A percentile compares a stretch with the other conserved stretches of the same genome.
These are phyloP conservation scores for Tetrahymena elliotti DNA, from an alignment of 73 alveolate species.

Conservation along the genomic window DNA sequence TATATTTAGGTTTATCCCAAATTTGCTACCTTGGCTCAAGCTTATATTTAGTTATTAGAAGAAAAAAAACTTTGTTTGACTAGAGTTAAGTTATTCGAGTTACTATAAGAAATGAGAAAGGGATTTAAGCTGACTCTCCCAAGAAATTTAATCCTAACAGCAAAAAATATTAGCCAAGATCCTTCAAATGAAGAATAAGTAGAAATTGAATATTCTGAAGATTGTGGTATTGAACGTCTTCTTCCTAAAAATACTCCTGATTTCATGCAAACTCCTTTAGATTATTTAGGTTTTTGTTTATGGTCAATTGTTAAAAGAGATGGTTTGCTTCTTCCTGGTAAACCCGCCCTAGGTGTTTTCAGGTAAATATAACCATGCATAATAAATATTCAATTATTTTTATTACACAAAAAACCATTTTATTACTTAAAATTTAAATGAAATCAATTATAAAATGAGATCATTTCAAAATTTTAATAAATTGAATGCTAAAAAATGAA, in stretches of 20 bases:
- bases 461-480: no score
- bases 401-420: background rate
- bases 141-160: background rate
- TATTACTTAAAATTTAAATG: no score
- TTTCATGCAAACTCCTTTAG: conserved; percentile 83
- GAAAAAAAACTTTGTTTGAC: conserved; percentile 70
- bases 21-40: conserved; percentile 75
- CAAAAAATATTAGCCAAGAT: background rate
- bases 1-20: conserved; percentile 66
- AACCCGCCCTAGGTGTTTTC: conserved; percentile 87
- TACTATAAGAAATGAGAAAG: conserved; percentile 34
- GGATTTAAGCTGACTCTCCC: conserved; percentile 20
- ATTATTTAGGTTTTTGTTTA: conserved; percentile 80
- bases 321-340: conserved; percentile 83
- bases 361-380: conserved; percentile 43
- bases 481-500: no score
- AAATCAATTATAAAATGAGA: no score
- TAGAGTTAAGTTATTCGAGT: conserved; percentile 71
- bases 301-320: conserved; percentile 69
- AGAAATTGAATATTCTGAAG: conserved; percentile 17
- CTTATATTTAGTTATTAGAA: conserved; percentile 74
- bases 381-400: background rate
- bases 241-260: conserved; percentile 89
- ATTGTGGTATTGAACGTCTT: conserved; percentile 45
- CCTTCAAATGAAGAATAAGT: background rate